Evolutionary conservation across 2,329 filamentous ascomycete genomes (phyloP), one percentile per base, ranked within the genome.

Genomic region (Calonectria hongkongensis): DNA sequence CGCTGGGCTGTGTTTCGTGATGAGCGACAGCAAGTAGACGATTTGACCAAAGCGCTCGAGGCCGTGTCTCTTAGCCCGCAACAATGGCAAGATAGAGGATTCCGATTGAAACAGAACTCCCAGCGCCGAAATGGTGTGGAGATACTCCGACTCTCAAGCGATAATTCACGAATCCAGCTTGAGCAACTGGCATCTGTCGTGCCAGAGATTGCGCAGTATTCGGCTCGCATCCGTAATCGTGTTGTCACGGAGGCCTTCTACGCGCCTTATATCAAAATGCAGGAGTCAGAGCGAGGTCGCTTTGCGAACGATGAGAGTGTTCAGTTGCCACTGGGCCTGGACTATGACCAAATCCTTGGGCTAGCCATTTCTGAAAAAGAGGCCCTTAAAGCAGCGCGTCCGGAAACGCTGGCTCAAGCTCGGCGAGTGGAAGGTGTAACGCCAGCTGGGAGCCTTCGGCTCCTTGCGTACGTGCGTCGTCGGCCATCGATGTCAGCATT

Each of bases 381-480:
- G 33, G 89, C 93, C 4, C 87, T 99, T 43, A 89, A 90, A 71
- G 86, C 88, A 2, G 94, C 95, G 1, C 87, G 91, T 65, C 97
- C 97, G 0, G 95, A 97, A 84, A 97, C 91, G 73, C 88, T 99
- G 27, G 96, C 95, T 0, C 97, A 98, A 88, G 96, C 96, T 39
- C 89, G 95, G 62, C 87, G 97, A 16, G 91, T 98, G 13, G 97
- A 99, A 84, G 96, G 96, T 4, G 87, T 93, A 73, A 93, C 91
- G 25, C 91, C 92, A 0, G 86, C 89, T 0, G 91, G 90, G 0
- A 89, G 89, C 70, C 80, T 93, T 51, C 84, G 90, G 68, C 81
- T 97, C 73, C 83, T 96, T 70, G 88, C 87, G 28, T 89, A 90
- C 81, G 92, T 95, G n/a, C 87, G 86, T 48, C 79, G 82, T 33